Evolutionary conservation across 2,329 filamentous ascomycete genomes (phyloP), one percentile per base, ranked within the genome.

Genomic region (Westerdykella sp.): DNA sequence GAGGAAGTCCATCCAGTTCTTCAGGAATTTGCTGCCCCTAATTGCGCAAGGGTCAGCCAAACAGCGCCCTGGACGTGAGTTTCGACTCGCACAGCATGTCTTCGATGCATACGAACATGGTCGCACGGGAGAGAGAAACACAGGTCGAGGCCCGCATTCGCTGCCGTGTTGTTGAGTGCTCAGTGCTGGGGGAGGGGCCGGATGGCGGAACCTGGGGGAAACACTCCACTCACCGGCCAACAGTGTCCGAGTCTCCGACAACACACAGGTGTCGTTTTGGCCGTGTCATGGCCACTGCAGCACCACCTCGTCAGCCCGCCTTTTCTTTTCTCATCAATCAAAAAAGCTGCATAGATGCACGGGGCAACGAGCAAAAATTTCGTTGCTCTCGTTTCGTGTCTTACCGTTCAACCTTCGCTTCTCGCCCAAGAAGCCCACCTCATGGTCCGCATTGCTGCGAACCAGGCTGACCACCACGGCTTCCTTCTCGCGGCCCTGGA

Each of bases 401-500:
- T 69, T 74, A 94, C 88, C 91, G 64, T 98, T 98, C 51, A 98
- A 71, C 49, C 93, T 78, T 50, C 93, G 79, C 74, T 90, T 95
- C 70, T 98, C 93, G 12, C 81, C 87, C 31, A 98, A 71, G 60
- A 98, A 98, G 9, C 93, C 93, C 12, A 97, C 90, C 64, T 97
- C 89, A 40, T 83, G 81, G 39, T 89, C 80, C 5, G 80, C 54
- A 63, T 98, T 98, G 68, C 90, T 96, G 53, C 93, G 78, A 44
- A 98, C 93, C n/a, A 97, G 77, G 66, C 85, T 95, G 40, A 98
- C 83, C 32, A 98, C 78, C 13, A 98, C 84, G 2, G 87, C 93
- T 67, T 98, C 93, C 68, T 98, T 98, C 68, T 98, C 93, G 14
- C 93, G 81, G 28, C 93, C 93, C 67, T 98, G 93, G 64, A 98